Conservation (phyloP, 176 grass and related monocot genomes). For the Juncus effusus region DNA sequence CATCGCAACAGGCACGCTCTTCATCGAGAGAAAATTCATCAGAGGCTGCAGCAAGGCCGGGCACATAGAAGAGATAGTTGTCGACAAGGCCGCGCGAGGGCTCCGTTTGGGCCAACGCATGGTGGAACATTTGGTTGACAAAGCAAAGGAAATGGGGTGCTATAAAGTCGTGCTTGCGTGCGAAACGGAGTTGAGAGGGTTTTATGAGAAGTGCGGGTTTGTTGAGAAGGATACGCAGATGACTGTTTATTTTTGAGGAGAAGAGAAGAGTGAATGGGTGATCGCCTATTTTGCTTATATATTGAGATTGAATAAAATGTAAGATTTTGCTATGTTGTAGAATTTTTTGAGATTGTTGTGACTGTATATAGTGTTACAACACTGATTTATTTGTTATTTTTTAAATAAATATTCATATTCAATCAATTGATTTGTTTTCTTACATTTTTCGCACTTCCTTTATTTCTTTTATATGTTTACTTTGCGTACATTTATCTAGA, state of each 20-base stretch:
- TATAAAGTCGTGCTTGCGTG: conserved; percentile 91
- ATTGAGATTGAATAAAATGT: too few relatives aligned
- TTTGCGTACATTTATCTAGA: too few relatives aligned
- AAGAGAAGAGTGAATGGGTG: too few relatives aligned
- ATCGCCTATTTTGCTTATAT: too few relatives aligned
- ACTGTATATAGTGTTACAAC: too few relatives aligned
- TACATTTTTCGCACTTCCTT: too few relatives aligned
- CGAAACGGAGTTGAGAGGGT: conserved; percentile 55
- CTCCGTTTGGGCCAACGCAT: conserved; percentile 50
- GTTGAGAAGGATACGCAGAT: conserved; percentile 87
- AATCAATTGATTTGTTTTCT: too few relatives aligned
- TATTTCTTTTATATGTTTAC: too few relatives aligned
- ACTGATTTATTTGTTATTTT: too few relatives aligned
- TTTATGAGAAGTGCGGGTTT: conserved; percentile 79
- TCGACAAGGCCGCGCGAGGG: conserved; percentile 55
- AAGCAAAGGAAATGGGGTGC: conserved; percentile 62
- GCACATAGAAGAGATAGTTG: conserved; percentile 83
- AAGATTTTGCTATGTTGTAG: too few relatives aligned
- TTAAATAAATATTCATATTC: too few relatives aligned
- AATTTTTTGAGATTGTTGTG: too few relatives aligned
- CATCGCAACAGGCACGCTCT: conserved; percentile 64
- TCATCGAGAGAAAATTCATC: conserved; percentile 82
- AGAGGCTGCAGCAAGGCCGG: conserved; percentile 75
- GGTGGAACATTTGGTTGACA: conserved; percentile 56
- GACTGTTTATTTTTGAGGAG: conserved; percentile 67